Conservation (phyloP, 1,284 basidiomycete genomes). For the Trichosporon inkin region DNA sequence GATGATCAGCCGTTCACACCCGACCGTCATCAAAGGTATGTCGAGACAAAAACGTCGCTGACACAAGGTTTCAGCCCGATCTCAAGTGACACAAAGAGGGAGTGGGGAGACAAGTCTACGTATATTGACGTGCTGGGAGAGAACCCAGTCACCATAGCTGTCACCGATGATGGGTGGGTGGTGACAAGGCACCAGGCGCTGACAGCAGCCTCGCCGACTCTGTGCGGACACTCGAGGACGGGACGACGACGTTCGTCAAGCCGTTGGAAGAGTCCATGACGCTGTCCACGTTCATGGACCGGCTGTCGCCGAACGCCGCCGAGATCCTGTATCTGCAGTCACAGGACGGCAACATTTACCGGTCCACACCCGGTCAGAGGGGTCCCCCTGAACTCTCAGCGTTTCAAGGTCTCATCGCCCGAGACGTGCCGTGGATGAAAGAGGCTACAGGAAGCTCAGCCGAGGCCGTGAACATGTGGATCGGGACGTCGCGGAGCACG, state of each 20-base stretch:
- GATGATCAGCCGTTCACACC: slow-evolving; percentile 68
- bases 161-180: slow-evolving; percentile 75
- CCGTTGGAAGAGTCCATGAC: slow-evolving; percentile 66
- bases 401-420: slow-evolving; percentile 61
- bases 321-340: slow-evolving; percentile 76
- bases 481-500: slow-evolving; percentile 67
- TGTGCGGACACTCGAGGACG: slow-evolving; percentile 56
- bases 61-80: slow-evolving; percentile 41
- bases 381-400: slow-evolving; percentile 60
- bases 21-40: slow-evolving; percentile 68
- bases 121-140: slow-evolving; percentile 56
- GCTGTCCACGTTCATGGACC: slow-evolving; percentile 57
- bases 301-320: slow-evolving; percentile 6
- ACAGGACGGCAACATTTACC: slow-evolving; percentile 81
- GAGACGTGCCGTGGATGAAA: slow-evolving; percentile 67
- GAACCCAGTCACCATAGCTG: slow-evolving; percentile 63
- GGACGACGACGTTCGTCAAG: slow-evolving; percentile 68
- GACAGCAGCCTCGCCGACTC: slow-evolving; percentile 68
- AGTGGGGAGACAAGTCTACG: slow-evolving; percentile 27
- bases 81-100: not conserved
- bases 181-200: not conserved
- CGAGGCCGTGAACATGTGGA: slow-evolving; percentile 89
- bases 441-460: slow-evolving; percentile 65
- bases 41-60: not conserved
- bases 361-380: slow-evolving; percentile 25